Evolutionary conservation across 805 yeast genomes (phyloP).

Genomic region (Metschnikowia dekortorum): DNA sequence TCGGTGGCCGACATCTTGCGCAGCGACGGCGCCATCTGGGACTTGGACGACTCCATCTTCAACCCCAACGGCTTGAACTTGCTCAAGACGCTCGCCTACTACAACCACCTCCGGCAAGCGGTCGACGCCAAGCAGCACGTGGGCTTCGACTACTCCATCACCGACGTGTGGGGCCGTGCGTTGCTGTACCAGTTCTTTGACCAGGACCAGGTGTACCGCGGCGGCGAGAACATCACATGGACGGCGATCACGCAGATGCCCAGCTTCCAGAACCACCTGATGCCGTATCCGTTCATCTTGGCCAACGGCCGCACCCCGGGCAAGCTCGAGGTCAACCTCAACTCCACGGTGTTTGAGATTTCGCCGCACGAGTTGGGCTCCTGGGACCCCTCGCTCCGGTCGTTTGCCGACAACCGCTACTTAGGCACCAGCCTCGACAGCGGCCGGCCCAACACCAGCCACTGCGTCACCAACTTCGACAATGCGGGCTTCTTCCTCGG

Average conservation of each 20-base stretch:
- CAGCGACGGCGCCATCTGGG: conserved; percentile 50
- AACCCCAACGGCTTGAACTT: conserved; percentile 61
- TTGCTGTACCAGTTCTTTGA: conserved; percentile 15
- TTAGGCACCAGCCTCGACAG: conserved; percentile 25
- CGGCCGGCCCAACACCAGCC: conserved; percentile 15
- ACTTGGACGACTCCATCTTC: conserved; percentile 56
- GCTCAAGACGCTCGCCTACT: conserved; percentile 37
- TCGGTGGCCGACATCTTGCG: conserved; percentile 28
- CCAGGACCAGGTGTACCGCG: conserved; percentile 9
- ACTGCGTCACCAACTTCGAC: conserved; percentile 30
- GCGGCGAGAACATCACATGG: conserved; percentile 22
- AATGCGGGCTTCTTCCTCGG: conserved; percentile 73
- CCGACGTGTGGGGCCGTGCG: conserved; percentile 19
- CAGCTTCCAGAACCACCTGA: conserved; percentile 30
- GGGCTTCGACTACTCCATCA: conserved; percentile 14
- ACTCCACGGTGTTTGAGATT: conserved; percentile 56
- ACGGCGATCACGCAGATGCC: conserved; percentile 20
- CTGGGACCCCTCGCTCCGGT: conserved; percentile 37
- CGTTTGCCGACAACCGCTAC: conserved; percentile 28
- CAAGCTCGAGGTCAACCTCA: conserved; percentile 48
- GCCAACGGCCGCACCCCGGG: conserved; percentile 64
- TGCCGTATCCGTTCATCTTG: conserved; percentile 70
- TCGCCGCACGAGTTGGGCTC: conserved; percentile 39
- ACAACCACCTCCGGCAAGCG: conserved; percentile 9
- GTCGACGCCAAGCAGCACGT: conserved; percentile 11